Base-by-base conservation (phyloP, 768 basidiomycete species). In the Mycena chlorophos region DNA sequence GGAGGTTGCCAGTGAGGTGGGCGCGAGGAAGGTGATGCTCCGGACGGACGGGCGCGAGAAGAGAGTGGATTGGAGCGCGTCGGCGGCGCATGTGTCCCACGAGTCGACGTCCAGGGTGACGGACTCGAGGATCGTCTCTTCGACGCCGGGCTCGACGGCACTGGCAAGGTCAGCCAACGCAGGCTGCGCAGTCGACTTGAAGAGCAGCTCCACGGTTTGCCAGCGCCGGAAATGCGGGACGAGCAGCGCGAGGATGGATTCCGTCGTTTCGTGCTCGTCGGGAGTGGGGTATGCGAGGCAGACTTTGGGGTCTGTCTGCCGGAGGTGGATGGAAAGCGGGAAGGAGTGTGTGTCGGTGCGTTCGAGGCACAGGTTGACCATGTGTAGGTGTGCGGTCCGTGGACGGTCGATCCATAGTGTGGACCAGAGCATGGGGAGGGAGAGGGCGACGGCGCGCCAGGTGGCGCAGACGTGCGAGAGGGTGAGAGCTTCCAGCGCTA, bases 251-350 rank as follows among this genome's bases (percentile, higher is more conserved):
- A 60, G 51, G 4, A 60, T 54, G 3, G 53, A 31, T 51, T 60
- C 52, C 43, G 59, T 60, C 12, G 34, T 38, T 5, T 60, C 51
- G 59, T 60, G 59, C 22, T 60, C 59, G 42, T 16, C 27, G n/a
- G 52, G 40, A n/a, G 59, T 51, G 31, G 59, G 51, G 49, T 53
- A 45, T 26, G 58, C 45, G 28, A 60, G 58, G 19, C 54, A 56
- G 8, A 55, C 51, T 43, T 60, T 56, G 22, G 59, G 55, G 47
- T 60, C 59, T 23, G 59, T 60, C 17, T 34, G 31, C 8, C 31
- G 31, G 31, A 34, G 31, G 31, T 34, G 17, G 31, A 34, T 34
- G 31, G 31, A 34, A 17, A 34, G 31, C 31, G 31, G 31, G 31
- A 34, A 34, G 17, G 31, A 34, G 31, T 34, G 31, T 34, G 31